phyloP scores from a whole-genome alignment of 2,329 filamentous ascomycete genomes.

The Ramularia endophylla region DNA sequence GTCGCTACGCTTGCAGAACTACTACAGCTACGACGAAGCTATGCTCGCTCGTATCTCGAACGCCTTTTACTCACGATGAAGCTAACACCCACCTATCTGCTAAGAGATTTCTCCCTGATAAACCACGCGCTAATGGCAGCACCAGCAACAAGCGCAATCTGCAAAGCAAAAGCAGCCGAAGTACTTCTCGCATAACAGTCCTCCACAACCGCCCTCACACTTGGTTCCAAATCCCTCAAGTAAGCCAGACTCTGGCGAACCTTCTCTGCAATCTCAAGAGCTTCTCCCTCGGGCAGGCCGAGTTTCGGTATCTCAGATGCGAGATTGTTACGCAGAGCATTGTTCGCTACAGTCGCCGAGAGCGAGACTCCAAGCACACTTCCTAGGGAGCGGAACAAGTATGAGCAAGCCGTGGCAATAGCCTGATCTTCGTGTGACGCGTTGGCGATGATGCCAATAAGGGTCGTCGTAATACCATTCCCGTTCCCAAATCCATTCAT shows the following conservation, averaged over 20 bases:
- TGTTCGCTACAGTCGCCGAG: constrained; percentile 65
- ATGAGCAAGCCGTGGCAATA: constrained; percentile 70
- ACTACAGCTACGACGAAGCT: too few relatives aligned
- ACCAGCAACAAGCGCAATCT: constrained; percentile 46
- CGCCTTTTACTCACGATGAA: too few relatives aligned
- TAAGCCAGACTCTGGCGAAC: constrained; percentile 67
- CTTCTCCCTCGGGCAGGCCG: constrained; percentile 49
- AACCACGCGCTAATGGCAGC: constrained; percentile 42
- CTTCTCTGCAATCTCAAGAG: constrained; percentile 59
- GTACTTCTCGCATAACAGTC: constrained; percentile 59
- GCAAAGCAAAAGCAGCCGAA: constrained; percentile 46
- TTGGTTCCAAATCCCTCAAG: constrained; percentile 59
- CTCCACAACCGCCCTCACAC: constrained; percentile 54
- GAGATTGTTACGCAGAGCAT: constrained; percentile 56
- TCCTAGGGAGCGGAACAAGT: constrained; percentile 71
- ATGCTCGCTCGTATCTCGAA: too few relatives aligned
- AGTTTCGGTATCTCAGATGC: constrained; percentile 41
- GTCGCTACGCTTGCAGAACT: too few relatives aligned
- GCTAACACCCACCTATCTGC: constrained; percentile 10
- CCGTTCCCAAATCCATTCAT: constrained; percentile 51
- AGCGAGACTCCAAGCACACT: constrained; percentile 62
- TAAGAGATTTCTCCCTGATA: constrained; percentile 37
- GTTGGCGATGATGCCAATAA: constrained; percentile 68
- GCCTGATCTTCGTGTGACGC: constrained; percentile 62
- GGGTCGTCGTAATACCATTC: constrained; percentile 62